These are phyloP conservation scores for Coprinellus micaceus DNA, from an alignment of 768 basidiomycete genomes.

Conservation along the genomic window DNA sequence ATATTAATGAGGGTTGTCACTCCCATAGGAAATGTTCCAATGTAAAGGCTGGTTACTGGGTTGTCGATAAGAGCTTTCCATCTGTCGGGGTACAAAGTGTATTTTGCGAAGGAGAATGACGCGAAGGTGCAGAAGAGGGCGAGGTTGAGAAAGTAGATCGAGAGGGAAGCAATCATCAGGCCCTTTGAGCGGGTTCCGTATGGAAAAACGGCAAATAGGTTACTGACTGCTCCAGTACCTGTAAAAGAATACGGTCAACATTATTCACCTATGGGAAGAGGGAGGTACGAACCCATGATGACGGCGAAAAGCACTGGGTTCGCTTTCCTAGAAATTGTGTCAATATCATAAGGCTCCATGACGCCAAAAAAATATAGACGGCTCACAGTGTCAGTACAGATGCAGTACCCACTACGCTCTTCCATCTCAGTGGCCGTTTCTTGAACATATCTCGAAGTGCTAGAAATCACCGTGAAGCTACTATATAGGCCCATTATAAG, in stretches of 20 bases:
- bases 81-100: conserved; percentile 49
- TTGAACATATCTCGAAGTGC: not conserved
- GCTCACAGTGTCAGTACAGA: not conserved
- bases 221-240: conserved; percentile 52
- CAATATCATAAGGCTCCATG: not conserved
- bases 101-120: conserved; percentile 43
- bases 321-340: conserved; percentile 27
- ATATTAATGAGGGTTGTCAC: conserved; percentile 54
- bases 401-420: not conserved
- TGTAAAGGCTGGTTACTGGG: conserved; percentile 41
- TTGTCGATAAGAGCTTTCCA: conserved; percentile 39
- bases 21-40: conserved; percentile 57
- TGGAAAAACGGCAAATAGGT: conserved; percentile 55
- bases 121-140: conserved; percentile 50
- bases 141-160: conserved; percentile 60
- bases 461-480: not conserved
- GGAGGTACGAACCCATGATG: conserved; percentile 36
- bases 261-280: not conserved
- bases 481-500: not conserved
- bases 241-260: not conserved
- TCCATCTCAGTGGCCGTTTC: not conserved
- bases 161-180: conserved; percentile 37
- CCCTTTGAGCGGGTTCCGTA: conserved; percentile 41
- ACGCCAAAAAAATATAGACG: not conserved
- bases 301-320: conserved; percentile 42